These are phyloP conservation scores for Musa troglodytarum DNA, from an alignment of 176 grass and related monocot genomes.

Conservation along the genomic window DNA sequence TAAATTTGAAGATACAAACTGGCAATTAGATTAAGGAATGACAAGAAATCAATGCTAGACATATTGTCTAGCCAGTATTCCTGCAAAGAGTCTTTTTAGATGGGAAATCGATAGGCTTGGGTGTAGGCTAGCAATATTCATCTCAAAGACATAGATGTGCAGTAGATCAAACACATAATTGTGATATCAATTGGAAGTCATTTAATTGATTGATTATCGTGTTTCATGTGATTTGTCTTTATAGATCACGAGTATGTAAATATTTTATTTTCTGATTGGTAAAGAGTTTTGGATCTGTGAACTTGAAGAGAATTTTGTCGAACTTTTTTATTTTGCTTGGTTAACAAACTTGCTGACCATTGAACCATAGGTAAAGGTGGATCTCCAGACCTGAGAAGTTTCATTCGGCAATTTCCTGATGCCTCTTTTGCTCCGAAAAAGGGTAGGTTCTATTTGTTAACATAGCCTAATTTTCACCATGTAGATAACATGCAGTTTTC, in stretches of 20 bases:
- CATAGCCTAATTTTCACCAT: neutral
- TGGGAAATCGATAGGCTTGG: neutral
- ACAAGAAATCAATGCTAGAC: neutral
- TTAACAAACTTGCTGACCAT: conserved; percentile 8
- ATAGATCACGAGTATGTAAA: neutral
- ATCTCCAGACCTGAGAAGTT: conserved; percentile 56
- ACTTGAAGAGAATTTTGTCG: neutral
- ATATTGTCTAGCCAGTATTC: too few species aligned
- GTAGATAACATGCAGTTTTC: neutral
- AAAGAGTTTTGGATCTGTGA: neutral
- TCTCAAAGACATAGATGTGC: neutral
- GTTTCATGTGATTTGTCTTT: neutral
- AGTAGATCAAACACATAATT: neutral
- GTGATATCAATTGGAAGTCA: neutral
- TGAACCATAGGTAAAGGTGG: conserved; percentile 41
- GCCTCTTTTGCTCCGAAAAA: conserved; percentile 25
- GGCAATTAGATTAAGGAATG: neutral
- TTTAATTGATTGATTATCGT: neutral
- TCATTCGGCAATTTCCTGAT: conserved; percentile 47
- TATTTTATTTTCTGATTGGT: neutral
- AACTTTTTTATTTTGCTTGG: neutral
- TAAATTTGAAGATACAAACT: neutral
- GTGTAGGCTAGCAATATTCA: neutral
- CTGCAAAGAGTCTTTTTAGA: too few species aligned
- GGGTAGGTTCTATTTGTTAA: conserved; percentile 20